Base-by-base conservation (phyloP, 768 basidiomycete genomes). In the Pulveroboletus ravenelii region DNA sequence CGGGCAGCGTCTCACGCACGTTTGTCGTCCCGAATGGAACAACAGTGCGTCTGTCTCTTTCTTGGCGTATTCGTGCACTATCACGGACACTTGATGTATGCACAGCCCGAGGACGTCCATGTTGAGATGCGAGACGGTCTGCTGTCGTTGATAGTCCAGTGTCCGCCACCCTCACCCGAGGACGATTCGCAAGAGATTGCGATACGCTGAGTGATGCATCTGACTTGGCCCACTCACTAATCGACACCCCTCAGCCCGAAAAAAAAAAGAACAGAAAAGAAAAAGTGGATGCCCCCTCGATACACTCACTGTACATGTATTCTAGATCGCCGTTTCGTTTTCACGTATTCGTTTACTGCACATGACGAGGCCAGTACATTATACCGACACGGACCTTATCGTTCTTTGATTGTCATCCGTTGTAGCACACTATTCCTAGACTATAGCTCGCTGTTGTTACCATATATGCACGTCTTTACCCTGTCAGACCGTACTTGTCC, bases 91-190 rank as follows among this genome's bases (percentile, higher is more conserved):
- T 25, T 36, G 49, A 23, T 31, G 45, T 53, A 23, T 23, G 20
- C 52, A 44, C 57, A 83, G 84, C 68, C 73, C 58, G 20, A 23
- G 20, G 20, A 23, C 20, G 20, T 23, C 20, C 20, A 23, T 23
- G 20, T 77, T 30, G 68, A 71, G 46, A 75, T 87, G 70, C 74
- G 77, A 55, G 78, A 84, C 61, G 85, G 85, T 32, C 64, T 87
- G 45, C 76, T 87, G 41, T 74, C 73, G 17, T 63, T 87, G 61
- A 79, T 66, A 57, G 75, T 87, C 54, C 65, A 74, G 45, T 74
- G 72, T 53, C 82, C 81, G 8, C 62, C 70, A 17, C 74, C 77
- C 10, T 73, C 69, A 52, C 53, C 68, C 47, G 57, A 63, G 30
- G 72, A 76, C 52, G 70, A 73, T 42, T 35, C 65, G 2, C 73